Base-by-base conservation (phyloP, 2,329 filamentous ascomycete species). In the Aspergillus proliferans region DNA sequence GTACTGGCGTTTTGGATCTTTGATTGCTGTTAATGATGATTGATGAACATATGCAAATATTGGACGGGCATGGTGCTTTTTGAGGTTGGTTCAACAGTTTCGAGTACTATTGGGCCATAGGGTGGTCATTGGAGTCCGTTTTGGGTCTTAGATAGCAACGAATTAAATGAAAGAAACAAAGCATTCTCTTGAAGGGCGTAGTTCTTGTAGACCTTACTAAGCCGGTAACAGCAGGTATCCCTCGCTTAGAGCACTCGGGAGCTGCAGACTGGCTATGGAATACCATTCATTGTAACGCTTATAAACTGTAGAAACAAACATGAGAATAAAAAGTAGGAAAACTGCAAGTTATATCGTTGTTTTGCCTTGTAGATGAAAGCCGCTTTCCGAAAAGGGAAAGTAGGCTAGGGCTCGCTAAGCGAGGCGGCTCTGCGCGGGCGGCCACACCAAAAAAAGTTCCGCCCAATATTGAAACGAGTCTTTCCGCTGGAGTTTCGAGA, bases 321-420 rank as follows among this genome's bases (percentile, higher is more conserved):
- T 10, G 10, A 30, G 26, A 30, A 12, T 5, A 12, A 30, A 30
- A 30, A 5, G 10, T 12, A 30, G 26, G 26, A 30, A 30, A 30
- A 30, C 24, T 30, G 26, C 26, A 30, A 12, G 10, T 12, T 30
- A 30, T 30, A 30, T 30, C 26, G 26, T 12, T 30, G 26, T 30
- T 30, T 30, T 38, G 6, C n/a, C 34, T 38, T 38, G 34, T 38
- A 38, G 34, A 38, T 38, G n/a, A 19, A 38, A 19, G 34, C 9
- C 18, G 34, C 52, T 56, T 58, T 58, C 64, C 59, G 43, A 42
- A 62, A 60, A 36, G 18, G 58, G 64, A 46, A 57, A 52, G 52
- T 49, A 64, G 60, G 59, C 63, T 70, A 70, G 67, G 65, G 68
- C 64, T 70, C 65, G 68, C 68, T 72, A 71, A 72, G 69, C 69